Percentiles rank a stretch among this genome's conserved stretches.
These are phyloP conservation scores for Candida loeiensis DNA, from an alignment of 805 yeast species.

Conservation along the genomic window DNA sequence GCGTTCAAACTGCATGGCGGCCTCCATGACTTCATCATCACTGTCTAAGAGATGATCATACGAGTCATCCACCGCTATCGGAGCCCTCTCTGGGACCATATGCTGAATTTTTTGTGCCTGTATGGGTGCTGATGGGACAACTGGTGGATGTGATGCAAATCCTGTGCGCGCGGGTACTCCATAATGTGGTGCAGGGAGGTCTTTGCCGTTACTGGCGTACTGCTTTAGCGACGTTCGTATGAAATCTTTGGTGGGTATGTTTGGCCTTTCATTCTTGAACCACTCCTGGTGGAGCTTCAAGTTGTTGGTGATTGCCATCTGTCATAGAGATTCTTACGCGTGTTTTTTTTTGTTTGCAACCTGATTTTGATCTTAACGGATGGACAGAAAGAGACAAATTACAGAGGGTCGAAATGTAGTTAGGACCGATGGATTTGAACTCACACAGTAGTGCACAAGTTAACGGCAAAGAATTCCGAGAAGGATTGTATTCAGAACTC, in stretches of 20 bases:
- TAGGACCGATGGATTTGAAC: not conserved
- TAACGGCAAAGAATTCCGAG: too few relatives aligned
- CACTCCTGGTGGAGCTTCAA: slow-evolving; percentile 13
- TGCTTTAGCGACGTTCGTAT: slow-evolving; percentile 8
- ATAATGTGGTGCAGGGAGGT: too few relatives aligned
- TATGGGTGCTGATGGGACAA: not conserved
- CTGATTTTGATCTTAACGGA: not conserved
- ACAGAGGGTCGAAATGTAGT: not conserved
- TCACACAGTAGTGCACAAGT: too few relatives aligned
- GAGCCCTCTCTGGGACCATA: too few relatives aligned
- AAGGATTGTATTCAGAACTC: too few relatives aligned
- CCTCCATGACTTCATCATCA: slow-evolving; percentile 8
- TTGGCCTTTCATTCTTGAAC: slow-evolving; percentile 12
- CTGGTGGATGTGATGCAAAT: too few relatives aligned
- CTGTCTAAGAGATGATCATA: slow-evolving; percentile 8
- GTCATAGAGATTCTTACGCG: slow-evolving; percentile 2
- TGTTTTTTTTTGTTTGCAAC: slow-evolving; percentile 1
- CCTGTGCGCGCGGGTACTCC: too few relatives aligned
- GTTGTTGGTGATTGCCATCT: slow-evolving; percentile 14
- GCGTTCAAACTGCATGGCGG: slow-evolving; percentile 6
- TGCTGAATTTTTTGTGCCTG: too few relatives aligned
- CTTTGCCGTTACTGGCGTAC: not conserved
- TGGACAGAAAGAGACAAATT: not conserved
- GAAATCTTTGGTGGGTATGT: slow-evolving; percentile 10
- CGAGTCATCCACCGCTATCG: slow-evolving; percentile 5